A percentile compares a stretch with the other conserved stretches of the same genome.
Conservation (phyloP, 2,329 filamentous ascomycete species). For the Orbilia javanica region DNA sequence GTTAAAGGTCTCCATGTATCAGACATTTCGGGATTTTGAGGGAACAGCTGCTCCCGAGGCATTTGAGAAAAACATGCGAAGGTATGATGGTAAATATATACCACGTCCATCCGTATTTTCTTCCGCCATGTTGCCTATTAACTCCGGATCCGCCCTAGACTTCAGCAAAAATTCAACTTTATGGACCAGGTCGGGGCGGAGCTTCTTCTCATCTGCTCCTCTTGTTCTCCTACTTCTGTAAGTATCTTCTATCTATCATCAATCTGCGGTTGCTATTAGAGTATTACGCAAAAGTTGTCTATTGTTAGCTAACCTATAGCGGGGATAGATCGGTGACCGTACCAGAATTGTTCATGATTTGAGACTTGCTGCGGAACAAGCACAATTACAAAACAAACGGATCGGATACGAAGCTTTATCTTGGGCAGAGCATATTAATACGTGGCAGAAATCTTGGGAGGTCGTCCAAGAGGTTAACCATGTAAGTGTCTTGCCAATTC, state of each 20-base stretch:
- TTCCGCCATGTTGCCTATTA: slow-evolving; percentile 47
- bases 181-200: slow-evolving; percentile 59
- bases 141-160: slow-evolving; percentile 29
- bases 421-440: slow-evolving; percentile 59
- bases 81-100: slow-evolving; percentile 53
- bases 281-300: slow-evolving; percentile 2
- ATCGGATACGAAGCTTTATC: slow-evolving; percentile 60
- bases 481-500: slow-evolving; percentile 53
- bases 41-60: slow-evolving; percentile 58
- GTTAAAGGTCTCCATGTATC: slow-evolving; percentile 60
- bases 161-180: slow-evolving; percentile 59
- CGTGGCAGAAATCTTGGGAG: slow-evolving; percentile 60
- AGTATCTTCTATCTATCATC: slow-evolving; percentile 24
- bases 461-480: slow-evolving; percentile 59
- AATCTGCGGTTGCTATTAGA: neutral
- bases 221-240: slow-evolving; percentile 60
- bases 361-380: slow-evolving; percentile 59
- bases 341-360: slow-evolving; percentile 59
- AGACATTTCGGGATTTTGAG: slow-evolving; percentile 60
- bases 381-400: slow-evolving; percentile 58
- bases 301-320: slow-evolving; percentile 49
- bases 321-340: slow-evolving; percentile 57
- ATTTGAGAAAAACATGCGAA: slow-evolving; percentile 59
- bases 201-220: slow-evolving; percentile 59
- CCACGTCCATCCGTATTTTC: slow-evolving; percentile 37